Base-by-base conservation (phyloP, 495 filamentous ascomycete genomes). In the Hypomontagnella submonticulosa region DNA sequence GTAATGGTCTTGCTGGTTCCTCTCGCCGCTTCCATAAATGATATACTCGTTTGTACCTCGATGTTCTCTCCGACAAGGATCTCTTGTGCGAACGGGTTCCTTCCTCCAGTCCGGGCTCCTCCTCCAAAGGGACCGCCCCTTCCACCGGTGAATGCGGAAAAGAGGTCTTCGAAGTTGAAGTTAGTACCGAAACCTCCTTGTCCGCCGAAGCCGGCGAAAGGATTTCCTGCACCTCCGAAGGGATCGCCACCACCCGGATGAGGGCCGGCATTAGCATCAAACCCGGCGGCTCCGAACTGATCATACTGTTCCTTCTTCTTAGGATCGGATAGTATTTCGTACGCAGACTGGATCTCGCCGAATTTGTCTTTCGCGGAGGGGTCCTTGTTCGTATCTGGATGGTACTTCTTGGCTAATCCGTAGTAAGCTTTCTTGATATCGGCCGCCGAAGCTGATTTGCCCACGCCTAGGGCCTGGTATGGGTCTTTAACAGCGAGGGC, bases 401-500 rank as follows among this genome's bases (percentile, higher is more conserved):
- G 95, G 73, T 88, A 99, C 73, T 97, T 98, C 78, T 98, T 98
- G n/a, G 95, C 95, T 61, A 97, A 80, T 52, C 92, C 89, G 75
- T 99, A 99, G 81, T 99, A 99, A 1, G 95, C 94, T 77, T 97
- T 98, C 73, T 99, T 99, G 71, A 99, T 97, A 5, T 97, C 96
- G 54, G 87, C 73, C 4, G 91, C 76, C n/a, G 92, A 89, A 11
- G 95, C 91, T 38, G 74, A 81, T 73, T 91, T 94, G 57, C 82
- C 80, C 11, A 99, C 89, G n/a, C 94, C 95, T 34, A 99, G 87
- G 30, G 88, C 79, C 53, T 85, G 85, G 75, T 99, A 99, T 6
- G 95, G 95, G 70, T 99, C 88, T 69, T 90, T 85, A 4, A 80
- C 71, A 3, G 90, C 88, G 42, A 84, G 74, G 16, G 83, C 75